Percentiles rank a stretch among this genome's conserved stretches.
These are phyloP conservation scores for Rubus parviflorus DNA, from an alignment of 306 rosid species.

Conservation along the genomic window DNA sequence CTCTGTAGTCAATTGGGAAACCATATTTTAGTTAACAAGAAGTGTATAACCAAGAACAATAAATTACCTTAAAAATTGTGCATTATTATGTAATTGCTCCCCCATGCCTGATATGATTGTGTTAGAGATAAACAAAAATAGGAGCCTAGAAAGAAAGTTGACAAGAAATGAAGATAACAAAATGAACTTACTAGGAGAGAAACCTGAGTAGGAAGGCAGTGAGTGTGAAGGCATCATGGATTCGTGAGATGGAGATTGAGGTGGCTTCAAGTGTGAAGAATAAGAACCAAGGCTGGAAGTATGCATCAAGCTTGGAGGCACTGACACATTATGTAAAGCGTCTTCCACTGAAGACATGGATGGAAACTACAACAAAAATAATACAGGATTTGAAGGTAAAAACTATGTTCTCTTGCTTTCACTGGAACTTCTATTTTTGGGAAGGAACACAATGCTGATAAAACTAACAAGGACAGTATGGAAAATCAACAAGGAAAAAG, in stretches of 20 bases:
- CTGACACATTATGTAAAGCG: slow-evolving; percentile 30
- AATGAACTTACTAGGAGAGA: slow-evolving; percentile 40
- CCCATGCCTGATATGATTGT: slow-evolving; percentile 56
- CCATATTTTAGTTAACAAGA: not conserved
- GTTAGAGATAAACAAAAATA: slow-evolving; percentile 19
- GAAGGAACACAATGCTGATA: slow-evolving; percentile 12
- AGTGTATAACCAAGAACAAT: slow-evolving; percentile 18
- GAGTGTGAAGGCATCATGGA: slow-evolving; percentile 30
- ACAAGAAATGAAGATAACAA: slow-evolving; percentile 28
- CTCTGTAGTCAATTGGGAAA: not conserved
- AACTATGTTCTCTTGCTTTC: not conserved
- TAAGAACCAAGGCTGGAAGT: slow-evolving; percentile 41
- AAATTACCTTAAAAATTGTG: slow-evolving; percentile 46
- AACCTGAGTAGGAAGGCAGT: slow-evolving; percentile 30
- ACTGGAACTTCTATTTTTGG: slow-evolving; percentile 3
- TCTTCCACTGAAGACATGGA: slow-evolving; percentile 38
- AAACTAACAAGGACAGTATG: not conserved
- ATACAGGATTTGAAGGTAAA: slow-evolving; percentile 5
- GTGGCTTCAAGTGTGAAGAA: slow-evolving; percentile 34
- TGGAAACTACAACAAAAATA: slow-evolving; percentile 47
- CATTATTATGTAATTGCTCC: slow-evolving; percentile 38
- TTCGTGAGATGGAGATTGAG: slow-evolving; percentile 39
- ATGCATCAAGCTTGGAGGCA: slow-evolving; percentile 38
- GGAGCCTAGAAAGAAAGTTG: slow-evolving; percentile 1
- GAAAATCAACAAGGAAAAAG: not conserved